These are phyloP conservation scores for Fusarium sp. DNA, from an alignment of 2,329 filamentous ascomycete species.

Conservation along the genomic window DNA sequence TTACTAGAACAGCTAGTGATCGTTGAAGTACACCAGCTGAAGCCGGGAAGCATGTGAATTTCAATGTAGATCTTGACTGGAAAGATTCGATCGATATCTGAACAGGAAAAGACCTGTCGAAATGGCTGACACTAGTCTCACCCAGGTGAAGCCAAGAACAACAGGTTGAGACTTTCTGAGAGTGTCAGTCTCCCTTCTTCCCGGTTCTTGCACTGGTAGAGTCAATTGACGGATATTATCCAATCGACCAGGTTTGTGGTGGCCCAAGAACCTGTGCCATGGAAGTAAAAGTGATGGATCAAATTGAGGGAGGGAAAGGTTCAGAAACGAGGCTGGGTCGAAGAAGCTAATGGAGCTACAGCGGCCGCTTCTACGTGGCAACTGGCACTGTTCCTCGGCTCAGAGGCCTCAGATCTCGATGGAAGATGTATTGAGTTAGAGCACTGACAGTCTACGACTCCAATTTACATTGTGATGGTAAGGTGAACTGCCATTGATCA, in stretches of 20 bases:
- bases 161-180: neutral
- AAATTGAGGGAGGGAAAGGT: no score
- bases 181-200: neutral
- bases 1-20: neutral
- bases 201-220: neutral
- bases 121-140: neutral
- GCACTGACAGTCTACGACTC: no score
- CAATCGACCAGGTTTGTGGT: neutral
- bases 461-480: no score
- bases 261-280: no score
- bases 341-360: neutral
- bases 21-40: neutral
- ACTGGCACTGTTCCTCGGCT: neutral
- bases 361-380: neutral
- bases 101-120: neutral
- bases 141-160: neutral
- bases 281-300: neutral
- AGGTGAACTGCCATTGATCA: neutral
- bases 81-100: neutral
- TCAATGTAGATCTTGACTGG: neutral
- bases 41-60: neutral
- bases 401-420: neutral
- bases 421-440: neutral
- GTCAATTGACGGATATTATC: neutral
- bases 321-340: neutral